phyloP scores from a whole-genome alignment of 805 yeast genomes.

The Hanseniaspora meyeri region DNA sequence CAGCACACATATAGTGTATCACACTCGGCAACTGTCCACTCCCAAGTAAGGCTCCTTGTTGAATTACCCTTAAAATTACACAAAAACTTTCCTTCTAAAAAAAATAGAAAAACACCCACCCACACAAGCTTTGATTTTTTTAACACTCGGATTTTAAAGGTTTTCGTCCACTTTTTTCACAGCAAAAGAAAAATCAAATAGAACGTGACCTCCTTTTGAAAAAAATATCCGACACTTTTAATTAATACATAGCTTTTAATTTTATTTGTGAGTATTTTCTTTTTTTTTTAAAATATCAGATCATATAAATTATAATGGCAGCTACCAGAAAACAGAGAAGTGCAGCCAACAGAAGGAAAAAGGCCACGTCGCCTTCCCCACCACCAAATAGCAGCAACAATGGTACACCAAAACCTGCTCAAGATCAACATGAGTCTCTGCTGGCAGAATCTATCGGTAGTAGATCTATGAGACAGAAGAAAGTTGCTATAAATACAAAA shows the following conservation, averaged over 20 bases:
- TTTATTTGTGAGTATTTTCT: background rate
- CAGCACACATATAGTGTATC: background rate
- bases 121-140: too few species aligned
- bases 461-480: constrained; percentile 13
- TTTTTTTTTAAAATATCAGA: background rate
- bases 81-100: too few species aligned
- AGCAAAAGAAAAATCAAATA: too few species aligned
- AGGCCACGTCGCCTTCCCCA: background rate
- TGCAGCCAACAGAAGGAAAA: background rate
- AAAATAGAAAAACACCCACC: too few species aligned
- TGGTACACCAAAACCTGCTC: too few species aligned
- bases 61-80: background rate
- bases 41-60: background rate
- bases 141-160: background rate
- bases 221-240: background rate
- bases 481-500: constrained; percentile 6
- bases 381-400: background rate
- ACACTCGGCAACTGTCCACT: background rate
- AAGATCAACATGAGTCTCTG: background rate
- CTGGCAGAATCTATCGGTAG: constrained; percentile 9
- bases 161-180: background rate
- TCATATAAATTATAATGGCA: background rate
- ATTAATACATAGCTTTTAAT: background rate
- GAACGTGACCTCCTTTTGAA: background rate
- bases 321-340: constrained; percentile 13